Evolutionary conservation across 177 flowering plant genomes (phyloP).

Genomic region (Tripterygium wilfordii): DNA sequence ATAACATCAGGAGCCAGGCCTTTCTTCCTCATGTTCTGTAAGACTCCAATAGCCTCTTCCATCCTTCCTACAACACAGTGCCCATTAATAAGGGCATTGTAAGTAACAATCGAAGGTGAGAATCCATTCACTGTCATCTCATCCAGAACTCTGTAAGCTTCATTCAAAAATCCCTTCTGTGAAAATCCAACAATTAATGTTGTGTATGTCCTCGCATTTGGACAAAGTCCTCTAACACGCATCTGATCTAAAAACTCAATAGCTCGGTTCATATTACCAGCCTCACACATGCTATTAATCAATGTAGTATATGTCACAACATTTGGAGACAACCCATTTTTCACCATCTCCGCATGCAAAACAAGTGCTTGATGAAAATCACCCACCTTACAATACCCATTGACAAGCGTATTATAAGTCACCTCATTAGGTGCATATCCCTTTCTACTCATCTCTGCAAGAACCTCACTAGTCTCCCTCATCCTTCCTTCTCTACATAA

Average conservation of each 20-base stretch:
- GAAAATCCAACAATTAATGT: conserved; percentile 76
- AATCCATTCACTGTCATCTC: conserved; percentile 67
- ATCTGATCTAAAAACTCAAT: conserved; percentile 69
- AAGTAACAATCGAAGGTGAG: conserved; percentile 62
- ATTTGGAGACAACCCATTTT: conserved; percentile 65
- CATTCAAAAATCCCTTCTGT: conserved; percentile 56
- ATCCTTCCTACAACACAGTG: conserved; percentile 52
- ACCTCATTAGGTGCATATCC: conserved; percentile 70
- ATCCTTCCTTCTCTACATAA: conserved; percentile 67
- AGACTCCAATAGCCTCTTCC: conserved; percentile 47
- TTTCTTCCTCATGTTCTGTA: conserved; percentile 45
- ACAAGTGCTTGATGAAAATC: conserved; percentile 74
- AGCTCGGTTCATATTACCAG: conserved; percentile 60
- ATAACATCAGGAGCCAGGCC: conserved; percentile 67
- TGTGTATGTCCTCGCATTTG: conserved; percentile 71
- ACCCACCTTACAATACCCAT: conserved; percentile 75
- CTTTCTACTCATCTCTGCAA: conserved; percentile 48
- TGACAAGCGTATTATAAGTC: conserved; percentile 73
- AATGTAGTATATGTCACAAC: conserved; percentile 79
- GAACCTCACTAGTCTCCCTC: conserved; percentile 45
- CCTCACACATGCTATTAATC: conserved; percentile 75
- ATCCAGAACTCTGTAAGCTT: conserved; percentile 42
- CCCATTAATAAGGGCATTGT: conserved; percentile 73
- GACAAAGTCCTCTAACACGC: conserved; percentile 54
- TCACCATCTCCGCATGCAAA: conserved; percentile 67